Conservation (phyloP, 768 basidiomycete species). For the Tylopilus sp. region DNA sequence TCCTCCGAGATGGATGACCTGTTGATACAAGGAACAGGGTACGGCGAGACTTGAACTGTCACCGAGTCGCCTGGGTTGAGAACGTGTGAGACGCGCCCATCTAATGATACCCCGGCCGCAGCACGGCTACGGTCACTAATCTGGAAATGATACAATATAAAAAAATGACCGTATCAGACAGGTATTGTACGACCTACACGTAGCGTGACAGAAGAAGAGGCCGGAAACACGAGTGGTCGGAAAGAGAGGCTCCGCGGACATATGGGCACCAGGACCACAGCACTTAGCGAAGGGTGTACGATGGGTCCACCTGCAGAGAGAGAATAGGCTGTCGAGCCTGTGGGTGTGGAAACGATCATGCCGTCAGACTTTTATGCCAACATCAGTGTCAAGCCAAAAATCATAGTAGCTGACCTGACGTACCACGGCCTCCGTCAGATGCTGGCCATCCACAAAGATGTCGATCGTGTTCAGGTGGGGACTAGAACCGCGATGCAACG, state of each 20-base stretch:
- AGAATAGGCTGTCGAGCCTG: slow-evolving; percentile 95
- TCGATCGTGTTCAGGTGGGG: slow-evolving; percentile 93
- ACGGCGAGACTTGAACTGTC: slow-evolving; percentile 78
- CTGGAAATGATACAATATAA: slow-evolving; percentile 35
- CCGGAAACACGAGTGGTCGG: slow-evolving; percentile 86
- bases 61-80: slow-evolving; percentile 85
- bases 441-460: slow-evolving; percentile 90
- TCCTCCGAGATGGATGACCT: slow-evolving; percentile 70
- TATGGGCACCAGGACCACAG: slow-evolving; percentile 92
- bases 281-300: slow-evolving; percentile 88
- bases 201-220: slow-evolving; percentile 70
- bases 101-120: slow-evolving; percentile 89
- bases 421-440: slow-evolving; percentile 93
- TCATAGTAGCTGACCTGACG: slow-evolving; percentile 31
- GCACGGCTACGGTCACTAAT: slow-evolving; percentile 83
- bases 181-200: slow-evolving; percentile 46
- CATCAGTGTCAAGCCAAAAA: slow-evolving; percentile 11
- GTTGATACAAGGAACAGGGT: slow-evolving; percentile 91
- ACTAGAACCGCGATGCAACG: slow-evolving; percentile 86
- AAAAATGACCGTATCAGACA: not conserved
- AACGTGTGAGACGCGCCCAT: slow-evolving; percentile 81
- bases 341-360: slow-evolving; percentile 91
- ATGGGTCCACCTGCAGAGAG: slow-evolving; percentile 95
- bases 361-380: slow-evolving; percentile 71
- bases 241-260: slow-evolving; percentile 92